Conservation (phyloP, 108 stramenopile genomes). For the Fistulifera pelliculosa region DNA sequence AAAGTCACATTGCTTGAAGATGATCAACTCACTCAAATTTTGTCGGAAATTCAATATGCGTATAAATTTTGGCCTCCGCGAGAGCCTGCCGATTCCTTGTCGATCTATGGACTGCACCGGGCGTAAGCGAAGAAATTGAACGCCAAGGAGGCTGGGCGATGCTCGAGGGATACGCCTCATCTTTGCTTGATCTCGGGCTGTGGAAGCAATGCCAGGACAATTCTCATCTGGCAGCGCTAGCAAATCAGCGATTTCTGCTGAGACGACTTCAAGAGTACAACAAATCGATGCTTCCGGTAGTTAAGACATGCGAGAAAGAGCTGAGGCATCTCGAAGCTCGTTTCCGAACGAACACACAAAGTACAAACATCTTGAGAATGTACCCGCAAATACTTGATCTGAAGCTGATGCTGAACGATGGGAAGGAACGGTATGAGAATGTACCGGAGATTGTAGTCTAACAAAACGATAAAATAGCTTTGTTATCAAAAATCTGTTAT, state of each 20-base stretch:
- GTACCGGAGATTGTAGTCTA: background rate
- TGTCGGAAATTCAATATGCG: conserved; percentile 9
- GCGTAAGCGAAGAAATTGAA: conserved; percentile 2
- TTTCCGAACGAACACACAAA: background rate
- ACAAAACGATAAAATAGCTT: background rate
- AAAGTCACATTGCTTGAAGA: background rate
- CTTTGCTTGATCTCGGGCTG: background rate
- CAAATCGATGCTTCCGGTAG: background rate
- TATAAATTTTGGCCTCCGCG: background rate
- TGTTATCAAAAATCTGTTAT: background rate
- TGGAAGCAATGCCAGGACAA: conserved; percentile 3
- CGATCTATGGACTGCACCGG: background rate
- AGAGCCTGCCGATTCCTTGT: conserved; percentile 1
- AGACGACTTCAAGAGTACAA: background rate
- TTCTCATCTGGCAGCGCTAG: conserved; percentile 5
- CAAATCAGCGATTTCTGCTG: background rate
- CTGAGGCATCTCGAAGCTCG: background rate
- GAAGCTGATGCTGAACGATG: background rate
- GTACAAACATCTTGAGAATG: background rate
- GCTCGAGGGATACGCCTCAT: conserved; percentile 5
- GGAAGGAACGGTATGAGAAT: background rate
- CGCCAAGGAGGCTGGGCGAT: conserved; percentile 7
- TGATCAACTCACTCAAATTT: background rate
- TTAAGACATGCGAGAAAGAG: background rate
- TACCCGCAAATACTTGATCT: conserved; percentile 1